Conservation (phyloP, 176 grass and related monocot genomes). For the Oryza meridionalis region DNA sequence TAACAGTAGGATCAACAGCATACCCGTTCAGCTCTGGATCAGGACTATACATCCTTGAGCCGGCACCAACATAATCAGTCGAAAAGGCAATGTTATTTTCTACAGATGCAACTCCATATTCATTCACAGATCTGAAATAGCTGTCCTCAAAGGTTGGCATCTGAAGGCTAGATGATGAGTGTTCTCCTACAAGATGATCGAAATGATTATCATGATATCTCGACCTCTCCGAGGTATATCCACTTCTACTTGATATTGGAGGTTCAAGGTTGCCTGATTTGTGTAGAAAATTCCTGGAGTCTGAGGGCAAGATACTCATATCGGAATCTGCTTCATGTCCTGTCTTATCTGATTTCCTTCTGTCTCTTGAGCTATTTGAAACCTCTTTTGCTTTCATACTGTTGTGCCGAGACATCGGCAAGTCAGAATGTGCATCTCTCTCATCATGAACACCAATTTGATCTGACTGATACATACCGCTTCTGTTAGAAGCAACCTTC, state of each 20-base stretch:
- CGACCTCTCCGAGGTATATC: slow-evolving; percentile 17
- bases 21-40: slow-evolving; percentile 22
- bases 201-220: slow-evolving; percentile 15
- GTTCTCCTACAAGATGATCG: neutral
- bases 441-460: neutral
- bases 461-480: slow-evolving; percentile 7
- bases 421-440: slow-evolving; percentile 10
- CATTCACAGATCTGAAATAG: slow-evolving; percentile 21
- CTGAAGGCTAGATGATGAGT: neutral
- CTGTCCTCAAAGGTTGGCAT: neutral
- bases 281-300: slow-evolving; percentile 14
- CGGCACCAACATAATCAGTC: slow-evolving; percentile 21
- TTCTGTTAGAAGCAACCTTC: slow-evolving; percentile 4
- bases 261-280: slow-evolving; percentile 1
- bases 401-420: neutral
- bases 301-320: slow-evolving; percentile 48
- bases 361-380: slow-evolving; percentile 23
- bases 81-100: slow-evolving; percentile 32
- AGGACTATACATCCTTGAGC: slow-evolving; percentile 8
- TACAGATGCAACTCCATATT: slow-evolving; percentile 40
- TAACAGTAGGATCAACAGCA: slow-evolving; percentile 15
- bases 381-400: slow-evolving; percentile 4
- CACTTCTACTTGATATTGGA: slow-evolving; percentile 9
- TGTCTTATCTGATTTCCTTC: neutral
- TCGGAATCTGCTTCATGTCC: slow-evolving; percentile 18